These are phyloP conservation scores for Chrysosporium keratinophilum DNA, from an alignment of 2,329 filamentous ascomycete species.

Conservation along the genomic window DNA sequence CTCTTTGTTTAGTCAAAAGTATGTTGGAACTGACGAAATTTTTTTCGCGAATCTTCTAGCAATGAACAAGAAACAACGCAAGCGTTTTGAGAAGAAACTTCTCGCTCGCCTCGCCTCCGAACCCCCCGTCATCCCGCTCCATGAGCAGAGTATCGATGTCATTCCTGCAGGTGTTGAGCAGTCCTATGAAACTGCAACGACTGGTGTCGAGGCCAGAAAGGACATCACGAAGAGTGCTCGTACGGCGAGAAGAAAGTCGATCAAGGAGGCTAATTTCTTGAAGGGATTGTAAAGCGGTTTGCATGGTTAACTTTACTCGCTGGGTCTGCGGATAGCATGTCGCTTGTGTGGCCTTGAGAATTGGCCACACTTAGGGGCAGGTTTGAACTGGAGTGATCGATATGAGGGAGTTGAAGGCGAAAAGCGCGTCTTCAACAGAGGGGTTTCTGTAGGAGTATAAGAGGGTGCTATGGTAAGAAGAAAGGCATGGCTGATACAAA, in stretches of 20 bases:
- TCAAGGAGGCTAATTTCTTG: conserved; percentile 41
- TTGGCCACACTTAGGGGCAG: no score
- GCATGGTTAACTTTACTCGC: no score
- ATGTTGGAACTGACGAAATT: background rate
- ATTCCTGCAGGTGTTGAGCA: conserved; percentile 28
- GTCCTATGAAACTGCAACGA: conserved; percentile 26
- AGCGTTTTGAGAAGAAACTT: conserved; percentile 39
- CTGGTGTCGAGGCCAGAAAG: conserved; percentile 29
- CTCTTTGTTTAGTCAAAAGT: conserved; percentile 11
- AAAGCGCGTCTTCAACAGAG: no score
- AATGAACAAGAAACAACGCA: conserved; percentile 40
- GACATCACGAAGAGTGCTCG: conserved; percentile 38
- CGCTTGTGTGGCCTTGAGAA: no score
- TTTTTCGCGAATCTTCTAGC: conserved; percentile 23
- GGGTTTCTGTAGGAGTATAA: no score
- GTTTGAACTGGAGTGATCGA: no score
- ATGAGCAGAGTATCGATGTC: conserved; percentile 39
- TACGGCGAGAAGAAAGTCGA: conserved; percentile 37
- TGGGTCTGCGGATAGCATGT: background rate
- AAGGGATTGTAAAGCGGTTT: conserved; percentile 33
- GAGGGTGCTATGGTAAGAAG: no score
- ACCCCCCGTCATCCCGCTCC: conserved; percentile 35
- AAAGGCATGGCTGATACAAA: no score
- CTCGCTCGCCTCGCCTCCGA: conserved; percentile 31
- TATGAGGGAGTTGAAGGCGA: no score